Base-by-base conservation (phyloP, 352 stramenopile species). In the Pythium utonaiense region DNA sequence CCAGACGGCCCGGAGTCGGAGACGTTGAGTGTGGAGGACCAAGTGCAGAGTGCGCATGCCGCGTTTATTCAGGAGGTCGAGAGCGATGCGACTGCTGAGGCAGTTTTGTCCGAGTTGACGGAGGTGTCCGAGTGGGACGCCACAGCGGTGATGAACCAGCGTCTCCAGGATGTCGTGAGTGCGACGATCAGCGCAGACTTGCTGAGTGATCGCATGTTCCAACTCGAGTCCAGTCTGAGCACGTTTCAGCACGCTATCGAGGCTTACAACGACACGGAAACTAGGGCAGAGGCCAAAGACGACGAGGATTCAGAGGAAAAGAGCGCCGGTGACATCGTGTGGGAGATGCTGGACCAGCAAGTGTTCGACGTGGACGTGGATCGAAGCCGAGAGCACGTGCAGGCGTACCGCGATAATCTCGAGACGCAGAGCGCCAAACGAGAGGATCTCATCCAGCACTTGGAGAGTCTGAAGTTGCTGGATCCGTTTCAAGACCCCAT, bases 151-250 rank as follows among this genome's bases (percentile, higher is more conserved):
- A 67, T 83, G 54, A 59, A 71, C 21, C 63, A 72, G 28, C 70
- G 72, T 25, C 62, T 95, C 24, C 83, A 95, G 66, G 73, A 89
- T 28, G 70, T 95, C 1, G 84, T 90, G 30, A 91, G 78, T 49
- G 81, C 82, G 19, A 91, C 83, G 7, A 92, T 95, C 56, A 93
- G 80, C 28, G 80, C 85, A 0, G 85, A 95, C 48, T 73, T 95
- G 66, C 69, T 95, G 30, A 95, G 85, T 70, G 85, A 95, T 62
- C 81, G 85, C 53, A 93, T 95, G 83, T 95, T 95, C 65, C 85
- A 95, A 70, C 73, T 95, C 52, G 74, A 93, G 64, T 91, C 81
- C 53, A 90, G 77, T 55, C 70, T 92, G 25, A 86, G 70, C 45
- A 77, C 75, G 12, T 95, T 95, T 61, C 73, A 86, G 45, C 76